Percentiles rank a stretch among this genome's conserved stretches.
Conservation (phyloP, 768 basidiomycete species). For the Suillus fuscotomentosus region DNA sequence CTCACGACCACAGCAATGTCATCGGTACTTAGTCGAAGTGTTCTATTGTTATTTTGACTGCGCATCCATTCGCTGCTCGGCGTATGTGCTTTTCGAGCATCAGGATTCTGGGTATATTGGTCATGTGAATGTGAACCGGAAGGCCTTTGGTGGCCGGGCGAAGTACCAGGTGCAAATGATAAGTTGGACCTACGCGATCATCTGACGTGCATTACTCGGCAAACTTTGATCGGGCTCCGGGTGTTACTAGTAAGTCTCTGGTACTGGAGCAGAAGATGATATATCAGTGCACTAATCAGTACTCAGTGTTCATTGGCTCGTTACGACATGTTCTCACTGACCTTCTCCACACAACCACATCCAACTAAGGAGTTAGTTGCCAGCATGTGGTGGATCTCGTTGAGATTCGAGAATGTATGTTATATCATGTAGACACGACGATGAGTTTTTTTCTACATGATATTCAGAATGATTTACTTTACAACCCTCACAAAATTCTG, state of each 20-base stretch:
- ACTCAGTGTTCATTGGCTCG: neutral
- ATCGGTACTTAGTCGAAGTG: too few relatives aligned
- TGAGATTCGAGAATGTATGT: neutral
- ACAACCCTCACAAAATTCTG: neutral
- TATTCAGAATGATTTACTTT: neutral
- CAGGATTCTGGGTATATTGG: neutral
- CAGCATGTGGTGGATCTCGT: neutral
- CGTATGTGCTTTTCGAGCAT: neutral
- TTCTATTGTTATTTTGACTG: neutral
- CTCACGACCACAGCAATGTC: too few relatives aligned
- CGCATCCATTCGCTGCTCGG: neutral
- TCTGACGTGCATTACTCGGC: neutral
- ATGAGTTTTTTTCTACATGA: neutral
- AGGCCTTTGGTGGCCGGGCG: neutral
- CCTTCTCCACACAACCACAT: neutral
- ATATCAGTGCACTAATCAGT: neutral
- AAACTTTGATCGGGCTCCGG: neutral
- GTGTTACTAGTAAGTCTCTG: neutral
- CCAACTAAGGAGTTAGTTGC: neutral
- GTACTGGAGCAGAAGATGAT: neutral
- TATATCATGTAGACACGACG: neutral
- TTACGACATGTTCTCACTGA: neutral
- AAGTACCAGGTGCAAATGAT: neutral
- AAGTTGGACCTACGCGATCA: neutral
- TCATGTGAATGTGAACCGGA: neutral